These are phyloP conservation scores for Chaetomiaceae sp. DNA, from an alignment of 2,329 filamentous ascomycete species.

Conservation along the genomic window DNA sequence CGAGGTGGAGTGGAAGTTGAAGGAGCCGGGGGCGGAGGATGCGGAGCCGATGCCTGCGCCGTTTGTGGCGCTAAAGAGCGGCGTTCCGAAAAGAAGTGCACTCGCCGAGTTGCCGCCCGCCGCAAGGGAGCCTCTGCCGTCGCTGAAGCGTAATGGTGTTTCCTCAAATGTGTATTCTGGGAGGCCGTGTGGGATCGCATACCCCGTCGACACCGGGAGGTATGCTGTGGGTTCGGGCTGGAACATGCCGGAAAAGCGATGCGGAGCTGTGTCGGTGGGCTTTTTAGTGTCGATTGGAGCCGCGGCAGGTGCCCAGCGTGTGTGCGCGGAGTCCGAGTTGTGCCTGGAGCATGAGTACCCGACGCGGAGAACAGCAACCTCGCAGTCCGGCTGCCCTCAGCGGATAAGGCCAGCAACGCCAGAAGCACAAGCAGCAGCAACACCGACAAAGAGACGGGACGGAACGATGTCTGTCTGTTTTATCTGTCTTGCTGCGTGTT, in stretches of 20 bases:
- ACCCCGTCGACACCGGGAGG: slow-evolving; percentile 39
- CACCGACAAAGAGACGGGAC: neutral
- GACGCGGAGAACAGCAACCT: slow-evolving; percentile 6
- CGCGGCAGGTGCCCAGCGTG: neutral
- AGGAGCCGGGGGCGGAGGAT: slow-evolving; percentile 18
- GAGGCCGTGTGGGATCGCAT: slow-evolving; percentile 38
- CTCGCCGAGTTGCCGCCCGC: slow-evolving; percentile 19
- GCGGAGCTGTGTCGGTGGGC: neutral
- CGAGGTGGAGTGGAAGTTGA: slow-evolving; percentile 26
- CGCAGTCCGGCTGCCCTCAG: neutral
- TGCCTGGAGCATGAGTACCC: slow-evolving; percentile 16
- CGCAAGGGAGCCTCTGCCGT: slow-evolving; percentile 14
- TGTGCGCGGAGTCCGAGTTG: neutral
- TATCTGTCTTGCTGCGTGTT: slow-evolving; percentile 11
- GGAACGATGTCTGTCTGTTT: slow-evolving; percentile 6
- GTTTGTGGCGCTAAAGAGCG: slow-evolving; percentile 25
- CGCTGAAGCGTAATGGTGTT: slow-evolving; percentile 23
- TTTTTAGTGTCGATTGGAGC: slow-evolving; percentile 6
- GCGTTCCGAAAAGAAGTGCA: slow-evolving; percentile 22
- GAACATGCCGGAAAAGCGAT: slow-evolving; percentile 43
- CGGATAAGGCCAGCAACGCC: neutral
- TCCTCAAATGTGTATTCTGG: slow-evolving; percentile 29
- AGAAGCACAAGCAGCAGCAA: neutral
- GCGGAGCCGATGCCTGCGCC: slow-evolving; percentile 25
- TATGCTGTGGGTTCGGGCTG: slow-evolving; percentile 50